phyloP scores from a whole-genome alignment of 257 asterid species.

The Nicotiana tabacum region DNA sequence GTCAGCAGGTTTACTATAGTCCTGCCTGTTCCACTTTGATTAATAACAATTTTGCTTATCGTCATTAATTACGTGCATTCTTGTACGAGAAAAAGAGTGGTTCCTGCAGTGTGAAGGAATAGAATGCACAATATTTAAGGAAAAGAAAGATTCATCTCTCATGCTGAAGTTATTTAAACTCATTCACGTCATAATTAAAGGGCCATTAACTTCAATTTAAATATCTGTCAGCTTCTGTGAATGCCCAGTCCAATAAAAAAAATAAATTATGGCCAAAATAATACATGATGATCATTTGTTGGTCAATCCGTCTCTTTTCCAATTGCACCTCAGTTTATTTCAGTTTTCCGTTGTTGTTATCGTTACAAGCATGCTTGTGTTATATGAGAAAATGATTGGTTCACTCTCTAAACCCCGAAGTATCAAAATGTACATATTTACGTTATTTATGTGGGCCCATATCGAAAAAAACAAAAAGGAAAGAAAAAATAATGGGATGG shows the following conservation, averaged over 20 bases:
- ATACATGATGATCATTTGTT: not conserved
- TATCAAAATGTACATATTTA: not conserved
- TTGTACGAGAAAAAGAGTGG: not conserved
- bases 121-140: not conserved
- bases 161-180: not conserved
- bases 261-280: not conserved
- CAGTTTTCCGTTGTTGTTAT: not conserved
- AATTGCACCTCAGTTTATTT: not conserved
- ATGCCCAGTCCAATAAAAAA: not conserved
- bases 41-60: not conserved
- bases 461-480: too few species aligned
- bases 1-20: not conserved
- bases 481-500: too few species aligned
- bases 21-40: not conserved
- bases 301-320: not conserved
- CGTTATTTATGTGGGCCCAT: too few species aligned
- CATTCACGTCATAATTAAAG: not conserved
- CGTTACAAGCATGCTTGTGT: not conserved
- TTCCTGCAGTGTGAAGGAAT: not conserved
- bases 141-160: not conserved
- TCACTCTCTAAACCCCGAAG: too few species aligned
- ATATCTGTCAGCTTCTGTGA: not conserved
- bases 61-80: not conserved
- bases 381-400: not conserved
- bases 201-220: not conserved